A percentile compares a stretch with the other conserved stretches of the same genome.
phyloP scores from a whole-genome alignment of 1,284 basidiomycete species.

The Fereydounia khargensis region DNA sequence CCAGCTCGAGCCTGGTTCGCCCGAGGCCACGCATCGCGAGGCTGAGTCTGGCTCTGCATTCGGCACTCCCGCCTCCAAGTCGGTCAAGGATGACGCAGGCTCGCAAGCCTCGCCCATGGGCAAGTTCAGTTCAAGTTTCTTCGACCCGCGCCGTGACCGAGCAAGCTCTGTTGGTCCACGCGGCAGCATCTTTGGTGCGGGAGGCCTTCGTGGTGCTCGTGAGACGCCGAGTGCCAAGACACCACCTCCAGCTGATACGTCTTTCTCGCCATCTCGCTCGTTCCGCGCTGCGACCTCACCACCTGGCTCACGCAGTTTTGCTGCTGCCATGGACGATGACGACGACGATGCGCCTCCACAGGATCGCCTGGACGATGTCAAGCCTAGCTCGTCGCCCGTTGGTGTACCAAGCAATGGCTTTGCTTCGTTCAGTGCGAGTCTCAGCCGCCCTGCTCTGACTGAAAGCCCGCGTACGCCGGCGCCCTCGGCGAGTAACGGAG shows the following conservation, averaged over 20 bases:
- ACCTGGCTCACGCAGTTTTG: slow-evolving; percentile 15
- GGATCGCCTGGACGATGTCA: slow-evolving; percentile 24
- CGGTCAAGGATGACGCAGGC: slow-evolving; percentile 23
- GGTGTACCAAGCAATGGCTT: no score
- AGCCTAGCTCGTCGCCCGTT: slow-evolving; percentile 8
- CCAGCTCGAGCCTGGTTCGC: slow-evolving; percentile 23
- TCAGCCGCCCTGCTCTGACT: no score
- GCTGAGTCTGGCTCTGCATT: slow-evolving; percentile 27
- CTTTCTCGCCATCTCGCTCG: slow-evolving; percentile 10
- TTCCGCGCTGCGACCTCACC: slow-evolving; percentile 23
- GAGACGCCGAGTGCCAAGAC: slow-evolving; percentile 21
- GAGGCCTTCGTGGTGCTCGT: slow-evolving; percentile 39
- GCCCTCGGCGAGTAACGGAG: no score
- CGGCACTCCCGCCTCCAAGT: slow-evolving; percentile 37
- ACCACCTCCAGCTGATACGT: neutral
- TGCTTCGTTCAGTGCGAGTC: no score
- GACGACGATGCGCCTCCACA: slow-evolving; percentile 34
- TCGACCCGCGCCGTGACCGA: slow-evolving; percentile 29
- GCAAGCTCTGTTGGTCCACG: slow-evolving; percentile 19
- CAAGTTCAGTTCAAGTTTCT: slow-evolving; percentile 45
- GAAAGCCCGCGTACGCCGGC: no score
- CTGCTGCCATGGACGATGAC: slow-evolving; percentile 20
- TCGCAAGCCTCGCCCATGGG: slow-evolving; percentile 26
- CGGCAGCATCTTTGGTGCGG: slow-evolving; percentile 46
- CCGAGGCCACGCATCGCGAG: slow-evolving; percentile 23